These are phyloP conservation scores for Colletotrichum spaethianum DNA, from an alignment of 2,329 filamentous ascomycete genomes.

Conservation along the genomic window DNA sequence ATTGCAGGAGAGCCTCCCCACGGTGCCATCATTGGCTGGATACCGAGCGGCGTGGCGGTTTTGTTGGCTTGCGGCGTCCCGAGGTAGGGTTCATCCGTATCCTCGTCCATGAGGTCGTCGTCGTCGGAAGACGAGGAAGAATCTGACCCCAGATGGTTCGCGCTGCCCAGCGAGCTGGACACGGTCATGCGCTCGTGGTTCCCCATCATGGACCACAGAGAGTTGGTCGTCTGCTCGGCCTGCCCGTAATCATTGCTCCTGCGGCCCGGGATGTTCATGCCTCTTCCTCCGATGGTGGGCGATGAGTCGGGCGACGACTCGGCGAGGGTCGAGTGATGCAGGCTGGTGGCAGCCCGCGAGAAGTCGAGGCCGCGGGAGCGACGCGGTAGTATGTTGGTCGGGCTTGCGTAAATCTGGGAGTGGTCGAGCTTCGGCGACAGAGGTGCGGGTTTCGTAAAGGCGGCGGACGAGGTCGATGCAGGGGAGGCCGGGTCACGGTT, in stretches of 20 bases:
- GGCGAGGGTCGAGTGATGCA: slow-evolving; percentile 95
- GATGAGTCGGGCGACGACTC: slow-evolving; percentile 93
- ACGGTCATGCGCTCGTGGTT: slow-evolving; percentile 79
- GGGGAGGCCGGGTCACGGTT: slow-evolving; percentile 60
- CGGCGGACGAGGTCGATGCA: slow-evolving; percentile 43
- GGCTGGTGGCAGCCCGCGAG: slow-evolving; percentile 90
- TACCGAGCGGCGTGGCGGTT: slow-evolving; percentile 62
- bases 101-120: slow-evolving; percentile 79
- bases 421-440: slow-evolving; percentile 90
- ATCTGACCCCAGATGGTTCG: slow-evolving; percentile 81
- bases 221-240: slow-evolving; percentile 77
- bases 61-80: slow-evolving; percentile 85
- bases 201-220: slow-evolving; percentile 79
- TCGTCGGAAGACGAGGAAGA: slow-evolving; percentile 82
- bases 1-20: slow-evolving; percentile 81
- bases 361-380: slow-evolving; percentile 94
- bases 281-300: slow-evolving; percentile 81
- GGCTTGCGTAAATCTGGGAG: slow-evolving; percentile 87
- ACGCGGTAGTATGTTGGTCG: slow-evolving; percentile 88
- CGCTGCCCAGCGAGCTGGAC: slow-evolving; percentile 84
- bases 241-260: slow-evolving; percentile 63
- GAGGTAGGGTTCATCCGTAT: slow-evolving; percentile 84
- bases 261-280: slow-evolving; percentile 73
- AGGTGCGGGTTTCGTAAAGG: slow-evolving; percentile 71
- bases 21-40: slow-evolving; percentile 64